Evolutionary conservation across 2,329 filamentous ascomycete genomes (phyloP), one percentile per base, ranked within the genome.

Genomic region (Monosporascus sp.): DNA sequence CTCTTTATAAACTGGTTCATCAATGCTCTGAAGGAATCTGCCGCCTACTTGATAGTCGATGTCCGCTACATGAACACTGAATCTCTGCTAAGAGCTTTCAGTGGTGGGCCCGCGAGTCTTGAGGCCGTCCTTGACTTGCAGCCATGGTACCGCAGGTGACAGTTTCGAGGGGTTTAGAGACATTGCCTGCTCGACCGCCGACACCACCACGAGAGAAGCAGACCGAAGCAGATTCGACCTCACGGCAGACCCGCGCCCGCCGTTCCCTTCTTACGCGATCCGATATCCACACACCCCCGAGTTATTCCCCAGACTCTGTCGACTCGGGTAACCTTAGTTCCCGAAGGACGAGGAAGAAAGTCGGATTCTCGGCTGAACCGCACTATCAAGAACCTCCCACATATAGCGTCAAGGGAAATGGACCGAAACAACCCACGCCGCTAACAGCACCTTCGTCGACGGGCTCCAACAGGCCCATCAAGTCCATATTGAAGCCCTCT

Each of bases 401-500:
- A 9, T 79, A 77, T 55, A 67, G 62, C 9, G 68, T 75, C 54
- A 67, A 68, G 17, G 67, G 67, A 54, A 72, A 68, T 63, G 61
- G 53, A 25, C 59, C 65, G 39, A 61, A 66, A 58, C 70, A 70
- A 54, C 66, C 73, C 35, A 72, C 76, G 43, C 71, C 77, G 36
- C 55, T 73, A 53, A 67, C 77, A 54, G 62, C 67, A 54, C 62
- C 74, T 57, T 66, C 75, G 54, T 66, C 74, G 53, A 54, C 68
- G 54, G 71, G 55, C 65, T 63, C 65, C 1, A 63, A 72, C 7
- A 78, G 72, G 56, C 80, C 81, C 7, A 69, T 79, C 58, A 84
- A 83, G 63, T 78, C 81, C 3, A 99, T 99, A 50, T 79, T 99
- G 55, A 99, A 99, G 69, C 79, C 84, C 22, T 81, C 79, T 2